Evolutionary conservation across 2,329 filamentous ascomycete genomes (phyloP), one percentile per base, ranked within the genome.

Genomic region (Emmonsiellopsis sp.): DNA sequence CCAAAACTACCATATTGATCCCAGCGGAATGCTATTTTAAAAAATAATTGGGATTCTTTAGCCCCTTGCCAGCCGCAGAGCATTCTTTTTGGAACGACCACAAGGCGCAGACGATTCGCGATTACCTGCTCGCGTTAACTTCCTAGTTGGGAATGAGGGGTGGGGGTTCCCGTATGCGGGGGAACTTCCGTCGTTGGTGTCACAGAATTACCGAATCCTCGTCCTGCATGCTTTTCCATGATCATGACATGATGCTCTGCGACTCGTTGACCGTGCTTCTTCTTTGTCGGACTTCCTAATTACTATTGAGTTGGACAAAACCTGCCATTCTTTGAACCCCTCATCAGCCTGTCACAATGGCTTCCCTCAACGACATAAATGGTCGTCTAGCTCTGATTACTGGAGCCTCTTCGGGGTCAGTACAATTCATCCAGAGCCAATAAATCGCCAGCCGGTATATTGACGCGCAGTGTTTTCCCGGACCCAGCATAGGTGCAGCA

Each of bases 371-470:
- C 58, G 70, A 76, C 47, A 69, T 83, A 55, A 69, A 69, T 40
- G 79, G 79, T 54, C 72, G 77, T 50, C 67, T 83, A 43, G 81
- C 79, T 44, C 71, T 84, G 7, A 75, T 84, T 46, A 84, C 81
- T 2, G 81, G 81, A 43, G 81, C 80, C 46, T 83, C 79, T 51
- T 79, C 79, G 61, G 80, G 81, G 80, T 81, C 68, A 65, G 68
- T 59, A 45, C 34, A n/a, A 38, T 43, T 26, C 20, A 1, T 41
- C 38, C n/a, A 34, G 20, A 38, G 16, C 42, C 38, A 15, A 42
- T 34, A 51, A 37, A 10, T 34, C 13, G 5, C 16, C 32, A 49
- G n/a, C 8, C 6, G 7, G 9, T 37, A 53, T 44, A 35, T 41
- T 45, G 38, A 38, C 31, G 32, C 1, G 16, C 16, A 26, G 9